Conservation (phyloP, 2,329 filamentous ascomycete species). For the Exutisphaerella laricina region DNA sequence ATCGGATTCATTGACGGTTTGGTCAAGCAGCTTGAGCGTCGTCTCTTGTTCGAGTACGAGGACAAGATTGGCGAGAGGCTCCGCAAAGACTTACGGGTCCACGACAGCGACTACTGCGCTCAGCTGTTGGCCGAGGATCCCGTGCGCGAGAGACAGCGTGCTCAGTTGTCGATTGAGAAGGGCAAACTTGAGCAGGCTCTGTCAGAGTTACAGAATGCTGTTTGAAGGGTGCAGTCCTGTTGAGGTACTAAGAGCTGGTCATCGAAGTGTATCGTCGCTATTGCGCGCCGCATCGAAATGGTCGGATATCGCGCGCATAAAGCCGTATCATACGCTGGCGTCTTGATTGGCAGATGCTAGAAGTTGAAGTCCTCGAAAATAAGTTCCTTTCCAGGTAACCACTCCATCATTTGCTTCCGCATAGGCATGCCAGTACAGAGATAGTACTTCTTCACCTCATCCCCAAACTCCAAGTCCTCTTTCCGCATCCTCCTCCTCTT, state of each 20-base stretch:
- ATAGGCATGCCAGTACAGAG: slow-evolving; percentile 52
- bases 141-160: slow-evolving; percentile 26
- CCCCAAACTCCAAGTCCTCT: slow-evolving; percentile 39
- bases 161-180: slow-evolving; percentile 25
- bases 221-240: background rate
- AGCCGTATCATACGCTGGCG: no score
- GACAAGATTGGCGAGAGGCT: slow-evolving; percentile 9
- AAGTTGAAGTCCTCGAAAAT: slow-evolving; percentile 50
- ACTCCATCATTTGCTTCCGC: slow-evolving; percentile 44
- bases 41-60: slow-evolving; percentile 19
- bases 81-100: slow-evolving; percentile 8
- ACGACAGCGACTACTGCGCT: slow-evolving; percentile 18
- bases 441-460: slow-evolving; percentile 49
- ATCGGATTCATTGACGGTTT: slow-evolving; percentile 57
- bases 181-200: slow-evolving; percentile 30
- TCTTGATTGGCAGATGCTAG: slow-evolving; percentile 17
- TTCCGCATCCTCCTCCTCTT: slow-evolving; percentile 44
- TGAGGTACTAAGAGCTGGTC: background rate
- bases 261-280: background rate
- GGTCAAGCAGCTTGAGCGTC: slow-evolving; percentile 22
- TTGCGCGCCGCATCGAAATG: no score
- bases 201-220: slow-evolving; percentile 17
- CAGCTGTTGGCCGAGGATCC: slow-evolving; percentile 35
- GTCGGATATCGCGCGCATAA: no score
- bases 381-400: slow-evolving; percentile 44